Evolutionary conservation across 192 early-diverging fungal species (phyloP).

Genomic region (Coemansia sp.): DNA sequence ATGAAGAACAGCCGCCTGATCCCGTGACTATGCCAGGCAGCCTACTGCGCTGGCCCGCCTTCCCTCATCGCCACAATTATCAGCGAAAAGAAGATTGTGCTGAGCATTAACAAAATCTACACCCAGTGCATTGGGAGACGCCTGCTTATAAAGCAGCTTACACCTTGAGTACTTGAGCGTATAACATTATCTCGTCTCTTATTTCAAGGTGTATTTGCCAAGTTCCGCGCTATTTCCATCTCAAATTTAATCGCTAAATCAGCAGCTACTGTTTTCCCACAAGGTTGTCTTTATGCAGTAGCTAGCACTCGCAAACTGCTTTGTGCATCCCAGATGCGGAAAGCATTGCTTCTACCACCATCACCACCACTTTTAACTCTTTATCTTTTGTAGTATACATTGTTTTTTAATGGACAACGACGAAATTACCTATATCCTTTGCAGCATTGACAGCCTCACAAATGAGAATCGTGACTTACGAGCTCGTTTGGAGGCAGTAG

Average conservation of each 20-base stretch:
- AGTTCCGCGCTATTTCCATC: too few species aligned
- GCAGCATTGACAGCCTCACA: neutral
- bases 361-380: too few species aligned
- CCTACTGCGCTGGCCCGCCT: neutral
- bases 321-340: too few species aligned
- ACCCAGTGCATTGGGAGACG: neutral
- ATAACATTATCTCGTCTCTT: too few species aligned
- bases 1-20: neutral
- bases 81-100: neutral
- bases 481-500: neutral
- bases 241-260: too few species aligned
- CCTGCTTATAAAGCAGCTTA: neutral
- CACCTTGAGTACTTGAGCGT: too few species aligned
- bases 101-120: neutral
- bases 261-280: too few species aligned
- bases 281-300: too few species aligned
- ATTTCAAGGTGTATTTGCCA: too few species aligned
- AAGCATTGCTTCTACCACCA: too few species aligned
- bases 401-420: neutral
- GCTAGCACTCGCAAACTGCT: too few species aligned
- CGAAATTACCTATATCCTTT: constrained; percentile 15
- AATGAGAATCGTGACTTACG: neutral
- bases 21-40: neutral
- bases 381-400: too few species aligned
- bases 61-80: neutral